Conservation (phyloP, 768 basidiomycete genomes). For the Mycena kentingensis region DNA sequence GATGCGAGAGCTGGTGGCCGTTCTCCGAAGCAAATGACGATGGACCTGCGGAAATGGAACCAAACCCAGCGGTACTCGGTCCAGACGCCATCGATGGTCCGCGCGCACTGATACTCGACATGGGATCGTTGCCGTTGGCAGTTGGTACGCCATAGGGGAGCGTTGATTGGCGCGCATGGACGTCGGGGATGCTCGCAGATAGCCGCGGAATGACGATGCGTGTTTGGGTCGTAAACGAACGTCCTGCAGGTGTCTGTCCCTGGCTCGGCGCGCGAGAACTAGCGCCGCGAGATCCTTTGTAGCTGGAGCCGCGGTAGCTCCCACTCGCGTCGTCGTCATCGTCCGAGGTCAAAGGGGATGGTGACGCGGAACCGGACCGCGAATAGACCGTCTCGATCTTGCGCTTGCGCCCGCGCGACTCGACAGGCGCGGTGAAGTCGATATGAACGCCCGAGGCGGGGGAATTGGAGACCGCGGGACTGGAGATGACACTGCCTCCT, state of each 20-base stretch:
- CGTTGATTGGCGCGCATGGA: constrained; percentile 8
- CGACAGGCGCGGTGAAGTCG: constrained; percentile 22
- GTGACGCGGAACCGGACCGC: constrained; percentile 10
- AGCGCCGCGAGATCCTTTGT: constrained; percentile 7
- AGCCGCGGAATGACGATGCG: constrained; percentile 21
- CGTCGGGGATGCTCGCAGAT: constrained; percentile 7
- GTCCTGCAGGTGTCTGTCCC: constrained; percentile 15
- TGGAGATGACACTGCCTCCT: not conserved
- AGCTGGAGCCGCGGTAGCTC: constrained; percentile 2
- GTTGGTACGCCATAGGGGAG: constrained; percentile 1
- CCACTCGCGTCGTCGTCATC: constrained; percentile 7
- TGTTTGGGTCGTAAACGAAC: constrained; percentile 11
- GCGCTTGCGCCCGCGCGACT: constrained; percentile 24
- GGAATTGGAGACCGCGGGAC: constrained; percentile 3
- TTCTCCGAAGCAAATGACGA: not conserved
- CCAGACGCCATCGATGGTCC: not conserved
- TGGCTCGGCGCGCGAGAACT: not conserved
- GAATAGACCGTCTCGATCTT: constrained; percentile 22
- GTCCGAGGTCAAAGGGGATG: constrained; percentile 23
- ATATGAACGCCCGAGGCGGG: constrained; percentile 12
- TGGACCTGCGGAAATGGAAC: not conserved
- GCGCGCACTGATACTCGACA: not conserved
- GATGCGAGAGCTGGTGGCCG: not conserved
- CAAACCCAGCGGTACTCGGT: not conserved
- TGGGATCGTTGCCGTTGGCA: not conserved